phyloP scores from a whole-genome alignment of 129 eudicot genomes.

The Pittosporum tobira region DNA sequence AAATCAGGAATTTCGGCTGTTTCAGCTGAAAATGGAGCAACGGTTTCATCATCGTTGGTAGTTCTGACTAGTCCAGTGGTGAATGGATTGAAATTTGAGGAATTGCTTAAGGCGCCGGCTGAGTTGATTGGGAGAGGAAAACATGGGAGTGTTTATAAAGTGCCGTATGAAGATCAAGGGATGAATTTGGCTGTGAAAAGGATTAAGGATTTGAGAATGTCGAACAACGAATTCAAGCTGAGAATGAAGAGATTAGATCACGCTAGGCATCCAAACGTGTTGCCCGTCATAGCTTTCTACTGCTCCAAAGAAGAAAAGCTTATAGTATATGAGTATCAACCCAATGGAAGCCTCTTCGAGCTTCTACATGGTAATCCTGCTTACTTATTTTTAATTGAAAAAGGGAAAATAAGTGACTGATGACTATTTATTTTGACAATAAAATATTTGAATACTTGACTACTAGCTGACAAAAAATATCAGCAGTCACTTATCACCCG shows the following conservation, averaged over 20 bases:
- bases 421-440: no score
- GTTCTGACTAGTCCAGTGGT: conserved; percentile 57
- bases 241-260: conserved; percentile 54
- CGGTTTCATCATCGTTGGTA: conserved; percentile 38
- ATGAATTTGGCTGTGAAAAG: conserved; percentile 54
- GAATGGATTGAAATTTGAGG: conserved; percentile 56
- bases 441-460: not conserved
- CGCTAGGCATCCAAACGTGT: conserved; percentile 52
- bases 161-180: conserved; percentile 37
- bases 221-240: conserved; percentile 40
- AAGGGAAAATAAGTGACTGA: no score
- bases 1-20: conserved; percentile 30
- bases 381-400: not conserved
- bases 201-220: conserved; percentile 49
- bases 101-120: conserved; percentile 61
- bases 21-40: conserved; percentile 25
- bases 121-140: conserved; percentile 79
- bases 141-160: conserved; percentile 70
- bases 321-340: conserved; percentile 69
- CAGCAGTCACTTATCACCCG: not conserved
- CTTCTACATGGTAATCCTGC: conserved; percentile 49
- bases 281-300: conserved; percentile 62
- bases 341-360: conserved; percentile 64
- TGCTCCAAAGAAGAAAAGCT: conserved; percentile 68
- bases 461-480: not conserved